Percentiles rank a stretch among this genome's conserved stretches.
Evolutionary conservation across 345 rosid species (phyloP).

Genomic region (Populus deltoides): DNA sequence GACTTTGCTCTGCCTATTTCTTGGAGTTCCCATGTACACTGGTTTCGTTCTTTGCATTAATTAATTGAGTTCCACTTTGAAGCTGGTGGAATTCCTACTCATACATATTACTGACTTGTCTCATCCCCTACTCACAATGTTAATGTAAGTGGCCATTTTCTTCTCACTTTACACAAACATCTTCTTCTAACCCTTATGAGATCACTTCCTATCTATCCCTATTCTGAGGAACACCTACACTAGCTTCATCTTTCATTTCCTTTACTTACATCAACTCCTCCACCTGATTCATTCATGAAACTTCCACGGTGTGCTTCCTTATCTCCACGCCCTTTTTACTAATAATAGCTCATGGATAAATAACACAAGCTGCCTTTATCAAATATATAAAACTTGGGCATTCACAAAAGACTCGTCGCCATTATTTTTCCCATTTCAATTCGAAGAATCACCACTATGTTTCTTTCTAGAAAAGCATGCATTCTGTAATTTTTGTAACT

Average conservation of each 20-base stretch:
- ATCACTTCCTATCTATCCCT: slow-evolving; percentile 32
- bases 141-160: slow-evolving; percentile 8
- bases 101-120: slow-evolving; percentile 6
- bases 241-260: background rate
- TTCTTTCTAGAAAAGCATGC: background rate
- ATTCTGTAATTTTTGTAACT: too few species aligned
- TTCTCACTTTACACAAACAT: slow-evolving; percentile 16
- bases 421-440: background rate
- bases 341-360: too few species aligned
- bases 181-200: background rate
- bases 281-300: background rate
- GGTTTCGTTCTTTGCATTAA: background rate
- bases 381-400: background rate
- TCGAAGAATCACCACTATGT: background rate
- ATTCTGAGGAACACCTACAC: slow-evolving; percentile 16
- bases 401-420: background rate
- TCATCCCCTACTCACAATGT: slow-evolving; percentile 6
- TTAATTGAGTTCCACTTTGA: slow-evolving; percentile 22
- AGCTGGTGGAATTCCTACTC: slow-evolving; percentile 35
- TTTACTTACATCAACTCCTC: background rate
- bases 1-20: background rate
- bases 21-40: slow-evolving; percentile 5
- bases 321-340: too few species aligned
- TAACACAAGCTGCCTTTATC: background rate
- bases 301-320: background rate